A percentile compares a stretch with the other conserved stretches of the same genome.
Evolutionary conservation across 805 yeast genomes (phyloP).

Genomic region (Jamesozyma rosinii): DNA sequence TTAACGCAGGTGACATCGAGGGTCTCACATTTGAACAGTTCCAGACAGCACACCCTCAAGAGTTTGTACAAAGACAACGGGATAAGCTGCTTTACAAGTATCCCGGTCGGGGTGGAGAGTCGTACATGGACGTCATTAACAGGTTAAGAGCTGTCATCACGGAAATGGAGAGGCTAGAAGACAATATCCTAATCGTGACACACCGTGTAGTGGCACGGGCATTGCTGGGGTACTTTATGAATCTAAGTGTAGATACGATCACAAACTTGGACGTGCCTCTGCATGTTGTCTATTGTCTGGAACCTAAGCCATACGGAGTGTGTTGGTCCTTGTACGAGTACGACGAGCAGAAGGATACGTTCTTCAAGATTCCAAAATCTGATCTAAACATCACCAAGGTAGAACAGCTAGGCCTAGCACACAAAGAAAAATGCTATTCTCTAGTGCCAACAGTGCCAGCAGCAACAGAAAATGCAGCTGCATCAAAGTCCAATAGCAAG

Average conservation of each 20-base stretch:
- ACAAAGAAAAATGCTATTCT: slow-evolving; percentile 58
- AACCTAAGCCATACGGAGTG: slow-evolving; percentile 91
- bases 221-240: slow-evolving; percentile 79
- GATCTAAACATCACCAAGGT: slow-evolving; percentile 42
- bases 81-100: slow-evolving; percentile 81
- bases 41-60: slow-evolving; percentile 59
- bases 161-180: slow-evolving; percentile 85
- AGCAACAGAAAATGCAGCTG: no score
- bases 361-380: slow-evolving; percentile 48
- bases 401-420: slow-evolving; percentile 60
- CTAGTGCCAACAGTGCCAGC: background rate
- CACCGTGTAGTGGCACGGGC: slow-evolving; percentile 90
- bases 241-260: slow-evolving; percentile 65
- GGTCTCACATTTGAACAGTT: slow-evolving; percentile 89
- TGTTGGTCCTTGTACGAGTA: slow-evolving; percentile 86
- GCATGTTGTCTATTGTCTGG: slow-evolving; percentile 81
- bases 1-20: slow-evolving; percentile 87
- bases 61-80: slow-evolving; percentile 62
- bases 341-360: slow-evolving; percentile 70
- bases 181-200: slow-evolving; percentile 73
- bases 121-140: slow-evolving; percentile 86
- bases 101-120: slow-evolving; percentile 97
- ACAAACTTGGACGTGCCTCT: slow-evolving; percentile 89
- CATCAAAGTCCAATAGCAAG: no score
- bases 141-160: slow-evolving; percentile 82